Evolutionary conservation across 176 grass and related monocot genomes (phyloP), one percentile per base, ranked within the genome.

Genomic region (Dendrocalamus sinicus): DNA sequence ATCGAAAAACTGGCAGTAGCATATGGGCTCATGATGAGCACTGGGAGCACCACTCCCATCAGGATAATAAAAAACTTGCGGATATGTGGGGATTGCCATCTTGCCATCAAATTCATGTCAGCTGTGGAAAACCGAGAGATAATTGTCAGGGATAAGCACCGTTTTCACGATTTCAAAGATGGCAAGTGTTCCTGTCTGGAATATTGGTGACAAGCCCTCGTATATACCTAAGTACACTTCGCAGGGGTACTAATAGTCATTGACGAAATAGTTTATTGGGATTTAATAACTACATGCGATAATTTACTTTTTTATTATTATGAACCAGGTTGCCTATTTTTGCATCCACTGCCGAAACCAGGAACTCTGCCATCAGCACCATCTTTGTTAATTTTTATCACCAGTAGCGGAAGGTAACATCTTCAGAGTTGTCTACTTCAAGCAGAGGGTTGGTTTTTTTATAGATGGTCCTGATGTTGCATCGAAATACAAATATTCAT

Each of bases 31-130:
- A 83, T 92, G 81, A 92, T 86, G 87, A 88, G 45, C 8, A 32
- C 32, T 41, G 72, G 77, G 44, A 58, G 72, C 47, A 80, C 59
- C 11, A 17, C 55, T 17, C 67, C 85, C 10, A 90, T 94, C 74
- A 85, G 90, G 86, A 87, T 94, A 84, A 87, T 94, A 35, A 94
- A 94, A 80, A 91, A 91, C 77, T 59, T 94, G 37, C 82, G 87
- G 73, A 91, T 91, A 47, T 94, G 92, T 19, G 84, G 40, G 5
- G 89, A 91, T 89, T 94, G 87, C 39, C 92, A 94, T 88, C 87
- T 91, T 12, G 92, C 92, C 19, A 90, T 93, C 78, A 93, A 93
- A 72, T 93, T 88, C 40, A 90, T 93, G 45, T 93, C 88, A 5
- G 35, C 55, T 65, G 85, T 93, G 83, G 88, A 87, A 59, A 82